Base-by-base conservation (phyloP, 2,329 filamentous ascomycete genomes). In the Thielaviopsis populi region DNA sequence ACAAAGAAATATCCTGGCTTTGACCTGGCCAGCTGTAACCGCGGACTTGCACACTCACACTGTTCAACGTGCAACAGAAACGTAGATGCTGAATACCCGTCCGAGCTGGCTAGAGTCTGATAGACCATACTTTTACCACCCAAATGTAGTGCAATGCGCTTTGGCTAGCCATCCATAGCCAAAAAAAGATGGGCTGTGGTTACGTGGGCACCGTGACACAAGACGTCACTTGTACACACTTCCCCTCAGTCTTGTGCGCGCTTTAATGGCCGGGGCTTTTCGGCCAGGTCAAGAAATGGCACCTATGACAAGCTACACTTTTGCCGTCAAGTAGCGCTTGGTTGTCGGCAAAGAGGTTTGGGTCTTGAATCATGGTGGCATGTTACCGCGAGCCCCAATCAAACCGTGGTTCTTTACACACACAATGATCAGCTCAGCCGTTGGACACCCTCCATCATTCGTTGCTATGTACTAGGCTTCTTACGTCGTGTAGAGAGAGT, bases 181-280 rank as follows among this genome's bases (percentile, higher is more conserved):
- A 1, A 8, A 37, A 10, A 3, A 7, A 37, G 6, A 10, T 10
- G 10, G 4, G 33, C 27, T 33, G 17, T 42, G 48, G 30, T 30
- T 56, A 41, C 15, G 24, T 42, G 17, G 46, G 50, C n/a, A 54
- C 27, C 17, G 61, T 63, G 17, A 58, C 61, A 63, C 50, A 63
- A 56, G 48, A 63, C 61, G 61, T 58, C 48, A 63, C 37, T 11
- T 13, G 27, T 43, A 43, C 22, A 56, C 15, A 8, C 53, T 56
- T 56, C 53, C 53, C 24, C 53, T 56, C 30, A 33, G 53, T 33
- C 53, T 46, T 56, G 53, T 56, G 24, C 53, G 53, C 27, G n/a
- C 10, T 8, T 37, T 30, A 5, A 13, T 33, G 30, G 8, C 24
- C 24, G 53, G 15, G 24, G 13, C 24, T 33, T 56, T 33, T 56